Base-by-base conservation (phyloP, 768 basidiomycete species). In the Boletus sp. region DNA sequence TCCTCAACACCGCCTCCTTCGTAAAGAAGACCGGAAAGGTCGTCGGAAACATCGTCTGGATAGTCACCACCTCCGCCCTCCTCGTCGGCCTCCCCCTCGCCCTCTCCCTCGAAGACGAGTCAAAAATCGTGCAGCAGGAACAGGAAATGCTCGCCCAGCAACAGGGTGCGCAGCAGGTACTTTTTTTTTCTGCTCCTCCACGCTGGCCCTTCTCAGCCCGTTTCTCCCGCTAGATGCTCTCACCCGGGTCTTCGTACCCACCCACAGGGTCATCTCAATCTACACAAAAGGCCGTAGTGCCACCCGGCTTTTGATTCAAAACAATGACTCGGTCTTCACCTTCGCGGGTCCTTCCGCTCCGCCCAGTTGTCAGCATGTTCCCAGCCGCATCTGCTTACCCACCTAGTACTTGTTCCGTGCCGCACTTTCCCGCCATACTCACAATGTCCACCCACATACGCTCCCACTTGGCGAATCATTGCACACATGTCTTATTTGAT, bases 11-110 rank as follows among this genome's bases (percentile, higher is more conserved):
- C 0, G 79, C 85, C 5, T 75, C 81, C 2, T 83, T 87, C 71
- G 52, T 92, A 33, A 89, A 84, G 68, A 83, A 81, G 56, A 78
- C 83, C 7, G 80, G 85, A 47, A 90, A 86, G 75, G 64, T 90
- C 50, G 82, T 86, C 35, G 96, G 97, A 14, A 94, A 90, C 71
- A 75, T 94, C 64, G 90, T 95, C 55, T 99, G 97, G 97, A 82
- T 97, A 59, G 78, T 98, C 69, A 94, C 92, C 53, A 98, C 96
- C 9, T 92, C 89, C 44, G 94, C 95, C 1, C 79, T 99, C 53
- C 84, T 99, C 62, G 89, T 99, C 49, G 97, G 92, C 14, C 79
- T 99, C 39, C 97, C 97, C 35, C 80, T 98, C 59, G 94, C 95
- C 5, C 81, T 98, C 64, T 89, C 86, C 58, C 80, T 98, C 65